Conservation (phyloP, 1,284 basidiomycete species). For the Pholiota adiposa region DNA sequence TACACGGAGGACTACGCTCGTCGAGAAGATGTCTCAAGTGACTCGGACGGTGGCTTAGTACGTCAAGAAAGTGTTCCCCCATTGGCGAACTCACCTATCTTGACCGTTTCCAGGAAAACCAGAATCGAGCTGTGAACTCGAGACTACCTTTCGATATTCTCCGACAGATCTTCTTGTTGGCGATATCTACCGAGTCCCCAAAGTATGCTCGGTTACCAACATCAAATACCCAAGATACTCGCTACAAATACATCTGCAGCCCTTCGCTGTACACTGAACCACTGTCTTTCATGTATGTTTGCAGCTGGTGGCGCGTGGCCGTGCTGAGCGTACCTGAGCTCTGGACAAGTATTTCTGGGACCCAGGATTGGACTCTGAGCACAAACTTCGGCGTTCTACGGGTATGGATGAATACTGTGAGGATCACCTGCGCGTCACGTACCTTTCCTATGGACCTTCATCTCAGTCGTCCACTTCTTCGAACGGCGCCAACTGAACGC, state of each 20-base stretch:
- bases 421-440: neutral
- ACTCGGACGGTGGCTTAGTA: no score
- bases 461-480: neutral
- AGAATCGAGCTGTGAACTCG: neutral
- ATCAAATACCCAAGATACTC: neutral
- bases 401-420: conserved; percentile 8
- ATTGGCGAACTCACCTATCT: neutral
- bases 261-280: conserved; percentile 24
- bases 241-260: neutral
- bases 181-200: neutral
- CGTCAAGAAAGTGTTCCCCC: neutral
- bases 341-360: conserved; percentile 42
- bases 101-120: neutral
- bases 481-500: neutral
- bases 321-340: conserved; percentile 41
- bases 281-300: conserved; percentile 48
- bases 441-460: conserved; percentile 5
- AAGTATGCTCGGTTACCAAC: neutral
- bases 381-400: conserved; percentile 9
- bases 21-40: no score
- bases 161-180: conserved; percentile 7
- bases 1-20: no score
- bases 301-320: conserved; percentile 45
- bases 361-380: conserved; percentile 7
- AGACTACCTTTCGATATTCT: conserved; percentile 14